phyloP scores from a whole-genome alignment of 202 grass and related monocot genomes.

The Miscanthus sacchariflorus region DNA sequence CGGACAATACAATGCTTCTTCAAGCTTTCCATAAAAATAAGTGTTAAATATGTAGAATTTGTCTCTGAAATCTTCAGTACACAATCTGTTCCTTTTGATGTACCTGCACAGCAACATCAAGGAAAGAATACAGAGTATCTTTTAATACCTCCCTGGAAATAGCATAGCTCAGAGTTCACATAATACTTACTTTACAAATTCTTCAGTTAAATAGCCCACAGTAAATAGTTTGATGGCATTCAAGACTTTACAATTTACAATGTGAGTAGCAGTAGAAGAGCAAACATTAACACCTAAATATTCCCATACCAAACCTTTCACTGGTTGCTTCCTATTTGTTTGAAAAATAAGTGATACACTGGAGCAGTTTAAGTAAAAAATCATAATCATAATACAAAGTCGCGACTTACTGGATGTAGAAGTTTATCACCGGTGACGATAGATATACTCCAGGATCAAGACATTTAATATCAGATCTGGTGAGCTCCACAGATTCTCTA shows the following conservation, averaged over 20 bases:
- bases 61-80: constrained; percentile 38
- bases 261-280: constrained; percentile 5
- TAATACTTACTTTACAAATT: constrained; percentile 31
- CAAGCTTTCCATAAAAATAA: constrained; percentile 96
- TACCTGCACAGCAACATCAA: constrained; percentile 64
- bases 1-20: constrained; percentile 67
- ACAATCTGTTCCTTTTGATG: constrained; percentile 57
- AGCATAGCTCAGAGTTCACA: constrained; percentile 30
- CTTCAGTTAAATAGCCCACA: constrained; percentile 18
- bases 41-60: constrained; percentile 94
- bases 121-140: constrained; percentile 13
- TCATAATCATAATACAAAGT: neutral
- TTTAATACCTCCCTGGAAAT: constrained; percentile 9
- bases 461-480: constrained; percentile 77
- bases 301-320: constrained; percentile 15
- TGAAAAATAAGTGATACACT: neutral
- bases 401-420: constrained; percentile 76
- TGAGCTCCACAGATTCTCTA: constrained; percentile 77
- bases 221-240: constrained; percentile 31
- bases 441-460: constrained; percentile 77
- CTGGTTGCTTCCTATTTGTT: constrained; percentile 13
- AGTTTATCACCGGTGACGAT: constrained; percentile 95
- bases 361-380: constrained; percentile 1
- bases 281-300: constrained; percentile 29
- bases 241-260: constrained; percentile 22